Conservation (phyloP, 2,329 filamentous ascomycete genomes). For the Ophiostoma montium region DNA sequence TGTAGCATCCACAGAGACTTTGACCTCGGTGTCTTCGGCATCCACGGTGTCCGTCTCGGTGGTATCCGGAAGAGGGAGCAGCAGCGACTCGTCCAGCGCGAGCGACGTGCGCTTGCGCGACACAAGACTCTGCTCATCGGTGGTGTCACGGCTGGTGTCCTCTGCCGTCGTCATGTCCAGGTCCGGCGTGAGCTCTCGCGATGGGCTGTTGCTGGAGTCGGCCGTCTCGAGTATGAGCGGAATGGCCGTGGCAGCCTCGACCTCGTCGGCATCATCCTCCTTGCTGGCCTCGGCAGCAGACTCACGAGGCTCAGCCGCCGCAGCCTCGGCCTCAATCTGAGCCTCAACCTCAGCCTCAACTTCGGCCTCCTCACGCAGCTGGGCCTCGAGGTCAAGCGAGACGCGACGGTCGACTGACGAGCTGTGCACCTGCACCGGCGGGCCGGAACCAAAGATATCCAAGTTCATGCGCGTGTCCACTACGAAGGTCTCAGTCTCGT, state of each 20-base stretch:
- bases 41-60: background rate
- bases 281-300: background rate
- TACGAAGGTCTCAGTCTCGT: constrained; percentile 9
- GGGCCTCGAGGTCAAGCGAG: background rate
- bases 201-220: constrained; percentile 1
- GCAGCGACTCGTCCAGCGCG: constrained; percentile 3
- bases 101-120: background rate
- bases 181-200: constrained; percentile 1
- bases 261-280: background rate
- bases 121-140: constrained; percentile 4
- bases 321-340: background rate
- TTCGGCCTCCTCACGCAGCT: background rate
- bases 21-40: background rate
- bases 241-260: background rate
- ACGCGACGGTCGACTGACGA: background rate
- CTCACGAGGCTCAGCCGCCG: background rate
- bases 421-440: constrained; percentile 5
- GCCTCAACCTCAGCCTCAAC: background rate
- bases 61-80: constrained; percentile 7
- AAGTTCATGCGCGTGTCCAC: constrained; percentile 21
- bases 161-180: constrained; percentile 1
- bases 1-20: background rate
- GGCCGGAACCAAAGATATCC: constrained; percentile 20
- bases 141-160: constrained; percentile 4
- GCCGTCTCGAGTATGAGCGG: background rate